phyloP scores from a whole-genome alignment of 164 flowering plant species.

The Protea cynaroides region DNA sequence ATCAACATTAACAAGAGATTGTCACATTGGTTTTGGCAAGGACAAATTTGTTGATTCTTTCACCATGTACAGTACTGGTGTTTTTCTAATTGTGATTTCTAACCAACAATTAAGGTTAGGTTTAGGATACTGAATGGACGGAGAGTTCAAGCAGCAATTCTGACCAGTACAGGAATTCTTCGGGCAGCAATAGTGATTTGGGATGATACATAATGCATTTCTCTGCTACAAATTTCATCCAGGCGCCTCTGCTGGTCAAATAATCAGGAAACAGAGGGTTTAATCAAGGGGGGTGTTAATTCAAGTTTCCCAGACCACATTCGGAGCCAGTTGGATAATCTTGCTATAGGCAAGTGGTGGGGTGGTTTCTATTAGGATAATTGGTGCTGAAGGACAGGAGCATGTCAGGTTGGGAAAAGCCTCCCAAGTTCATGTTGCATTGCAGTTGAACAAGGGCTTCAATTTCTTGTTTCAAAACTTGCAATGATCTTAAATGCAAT shows the following conservation, averaged over 20 bases:
- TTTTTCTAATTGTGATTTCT: neutral
- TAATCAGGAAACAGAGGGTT: slow-evolving; percentile 46
- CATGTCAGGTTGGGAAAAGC: slow-evolving; percentile 26
- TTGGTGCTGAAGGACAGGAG: slow-evolving; percentile 70
- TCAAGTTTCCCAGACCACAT: slow-evolving; percentile 18
- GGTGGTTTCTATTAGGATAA: slow-evolving; percentile 93
- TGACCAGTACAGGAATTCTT: slow-evolving; percentile 40
- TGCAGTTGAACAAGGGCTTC: too few relatives aligned
- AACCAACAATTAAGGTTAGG: too few relatives aligned
- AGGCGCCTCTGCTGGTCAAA: slow-evolving; percentile 59
- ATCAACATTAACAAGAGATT: too few relatives aligned
- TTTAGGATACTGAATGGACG: slow-evolving; percentile 27
- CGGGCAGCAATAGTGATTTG: slow-evolving; percentile 19
- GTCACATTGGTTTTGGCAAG: too few relatives aligned
- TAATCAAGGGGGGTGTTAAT: slow-evolving; percentile 21
- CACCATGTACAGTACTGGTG: too few relatives aligned
- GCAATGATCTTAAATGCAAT: too few relatives aligned
- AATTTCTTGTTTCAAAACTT: too few relatives aligned
- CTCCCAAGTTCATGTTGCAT: too few relatives aligned
- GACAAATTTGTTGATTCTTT: too few relatives aligned
- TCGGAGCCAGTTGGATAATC: slow-evolving; percentile 26
- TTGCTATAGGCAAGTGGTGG: slow-evolving; percentile 34
- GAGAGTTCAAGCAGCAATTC: slow-evolving; percentile 48
- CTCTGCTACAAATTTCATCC: slow-evolving; percentile 69
- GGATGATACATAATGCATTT: slow-evolving; percentile 55